Base-by-base conservation (phyloP, 805 yeast genomes). In the Maudiozyma barnettii region DNA sequence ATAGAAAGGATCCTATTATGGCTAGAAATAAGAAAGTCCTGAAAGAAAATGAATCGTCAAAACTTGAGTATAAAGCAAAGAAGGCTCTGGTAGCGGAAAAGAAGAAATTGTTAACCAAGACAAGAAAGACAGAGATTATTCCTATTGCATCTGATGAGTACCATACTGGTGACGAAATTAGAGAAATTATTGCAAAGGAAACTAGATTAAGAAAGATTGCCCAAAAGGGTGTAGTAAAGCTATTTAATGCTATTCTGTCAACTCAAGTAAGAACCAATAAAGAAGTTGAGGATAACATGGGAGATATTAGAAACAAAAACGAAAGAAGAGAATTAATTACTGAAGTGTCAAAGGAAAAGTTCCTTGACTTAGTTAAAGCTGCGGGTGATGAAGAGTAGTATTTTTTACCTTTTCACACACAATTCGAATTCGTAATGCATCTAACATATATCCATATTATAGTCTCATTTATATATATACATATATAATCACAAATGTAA, bases 341-440 rank as follows among this genome's bases (percentile, higher is more conserved):
- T 39, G 96, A 89, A 57, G 75, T 90, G 46, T 83, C 95, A 5
- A 91, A 90, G 64, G 95, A 89, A 61, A 85, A 80, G 63, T 90
- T 90, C 60, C 75, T 90, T 65, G 96, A 89, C 65, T 72, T 90
- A 64, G 93, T 90, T 35, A 84, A 81, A 64, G 83, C 83, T 39
- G 89, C 89, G 2, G 90, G 84, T 45, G 75, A 77, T 18, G 58
- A 55, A 26, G 55, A 51, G 23, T 19, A 37, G 22, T 16, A n/a
- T 19, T 20, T 5, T 19, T 10, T 41, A 9, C 14, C 10, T 20
- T 5, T 19, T 21, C 23, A 21, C 22, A 18, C 40, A 13, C 23
- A 37, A 8, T 21, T 37, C 40, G 10, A 23, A n/a, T 14, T 13
- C 13, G 3, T 22, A 19, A 13, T 20, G 19, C 29, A 22, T 40